phyloP scores from a whole-genome alignment of 257 asterid species.

The Primulina huaijiensis region DNA sequence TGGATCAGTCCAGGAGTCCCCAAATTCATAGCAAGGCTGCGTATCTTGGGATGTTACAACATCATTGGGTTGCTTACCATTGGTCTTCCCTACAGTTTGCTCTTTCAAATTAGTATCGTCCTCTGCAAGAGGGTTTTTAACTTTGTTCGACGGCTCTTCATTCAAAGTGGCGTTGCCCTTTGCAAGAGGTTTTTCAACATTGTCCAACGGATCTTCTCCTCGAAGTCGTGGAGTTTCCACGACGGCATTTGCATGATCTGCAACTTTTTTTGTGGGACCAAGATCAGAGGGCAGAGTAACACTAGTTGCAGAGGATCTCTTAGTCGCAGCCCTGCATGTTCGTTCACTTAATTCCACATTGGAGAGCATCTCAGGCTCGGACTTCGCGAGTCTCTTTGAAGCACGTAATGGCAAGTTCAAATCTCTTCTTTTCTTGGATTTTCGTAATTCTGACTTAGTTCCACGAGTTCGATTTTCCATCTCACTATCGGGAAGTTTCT shows the following conservation, averaged over 20 bases:
- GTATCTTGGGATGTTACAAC: not conserved
- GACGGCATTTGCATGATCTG: not conserved
- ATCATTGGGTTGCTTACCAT: not conserved
- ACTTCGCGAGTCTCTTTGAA: slow-evolving; percentile 9
- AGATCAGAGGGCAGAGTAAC: not conserved
- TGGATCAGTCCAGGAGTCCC: not conserved
- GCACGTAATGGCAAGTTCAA: slow-evolving; percentile 1
- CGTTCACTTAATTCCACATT: not conserved
- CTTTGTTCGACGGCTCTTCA: not conserved
- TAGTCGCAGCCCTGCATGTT: not conserved
- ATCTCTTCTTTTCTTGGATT: slow-evolving; percentile 12
- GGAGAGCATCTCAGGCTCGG: not conserved
- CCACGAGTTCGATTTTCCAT: slow-evolving; percentile 12
- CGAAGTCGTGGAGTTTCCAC: not conserved
- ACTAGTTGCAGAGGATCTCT: not conserved
- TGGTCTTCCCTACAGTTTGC: not conserved
- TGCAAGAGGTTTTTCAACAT: not conserved
- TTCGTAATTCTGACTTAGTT: not conserved
- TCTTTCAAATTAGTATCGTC: not conserved
- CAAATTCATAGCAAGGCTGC: slow-evolving; percentile 1
- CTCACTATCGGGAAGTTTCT: slow-evolving; percentile 24
- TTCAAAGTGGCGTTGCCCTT: not conserved
- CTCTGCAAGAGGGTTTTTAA: not conserved
- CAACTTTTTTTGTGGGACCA: not conserved
- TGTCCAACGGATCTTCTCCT: not conserved